phyloP scores from a whole-genome alignment of 352 stramenopile species.

The Chrysophaeum taylorii region DNA sequence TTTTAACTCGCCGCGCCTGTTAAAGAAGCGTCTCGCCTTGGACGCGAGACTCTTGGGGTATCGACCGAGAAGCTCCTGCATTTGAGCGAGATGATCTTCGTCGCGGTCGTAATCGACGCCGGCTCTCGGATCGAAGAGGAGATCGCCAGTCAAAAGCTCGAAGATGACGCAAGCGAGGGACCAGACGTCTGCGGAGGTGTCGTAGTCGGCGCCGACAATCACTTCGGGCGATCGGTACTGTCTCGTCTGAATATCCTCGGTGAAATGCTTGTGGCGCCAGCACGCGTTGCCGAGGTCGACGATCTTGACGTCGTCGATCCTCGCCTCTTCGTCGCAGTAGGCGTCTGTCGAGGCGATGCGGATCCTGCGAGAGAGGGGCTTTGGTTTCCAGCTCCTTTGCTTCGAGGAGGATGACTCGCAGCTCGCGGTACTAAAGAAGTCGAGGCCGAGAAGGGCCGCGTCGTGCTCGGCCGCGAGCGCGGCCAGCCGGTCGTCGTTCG shows the following conservation, averaged over 20 bases:
- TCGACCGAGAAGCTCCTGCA: constrained; percentile 92
- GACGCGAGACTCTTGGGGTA: constrained; percentile 87
- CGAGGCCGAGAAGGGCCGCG: too few species aligned
- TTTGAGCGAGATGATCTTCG: constrained; percentile 95
- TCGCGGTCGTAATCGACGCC: constrained; percentile 76
- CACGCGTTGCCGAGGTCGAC: constrained; percentile 99
- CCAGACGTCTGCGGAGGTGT: constrained; percentile 97
- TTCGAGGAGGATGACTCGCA: too few species aligned
- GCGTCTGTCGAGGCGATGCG: too few species aligned
- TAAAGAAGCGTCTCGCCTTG: constrained; percentile 90
- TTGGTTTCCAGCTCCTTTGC: too few species aligned
- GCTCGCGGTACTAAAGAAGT: too few species aligned
- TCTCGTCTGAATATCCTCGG: constrained; percentile 98
- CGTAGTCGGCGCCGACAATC: constrained; percentile 83
- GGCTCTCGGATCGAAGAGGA: constrained; percentile 95
- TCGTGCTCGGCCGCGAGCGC: too few species aligned
- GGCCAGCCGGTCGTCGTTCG: too few species aligned
- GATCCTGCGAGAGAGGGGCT: too few species aligned
- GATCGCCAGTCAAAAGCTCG: constrained; percentile 96
- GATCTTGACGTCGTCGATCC: too few species aligned
- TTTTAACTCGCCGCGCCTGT: constrained; percentile 88
- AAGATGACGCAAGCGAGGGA: constrained; percentile 95
- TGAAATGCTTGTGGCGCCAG: constrained; percentile 97
- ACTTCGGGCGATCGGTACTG: constrained; percentile 98
- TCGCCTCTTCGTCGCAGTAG: too few species aligned